A percentile compares a stretch with the other conserved stretches of the same genome.
These are phyloP conservation scores for Suillus clintonianus DNA, from an alignment of 768 basidiomycete species.

Conservation along the genomic window DNA sequence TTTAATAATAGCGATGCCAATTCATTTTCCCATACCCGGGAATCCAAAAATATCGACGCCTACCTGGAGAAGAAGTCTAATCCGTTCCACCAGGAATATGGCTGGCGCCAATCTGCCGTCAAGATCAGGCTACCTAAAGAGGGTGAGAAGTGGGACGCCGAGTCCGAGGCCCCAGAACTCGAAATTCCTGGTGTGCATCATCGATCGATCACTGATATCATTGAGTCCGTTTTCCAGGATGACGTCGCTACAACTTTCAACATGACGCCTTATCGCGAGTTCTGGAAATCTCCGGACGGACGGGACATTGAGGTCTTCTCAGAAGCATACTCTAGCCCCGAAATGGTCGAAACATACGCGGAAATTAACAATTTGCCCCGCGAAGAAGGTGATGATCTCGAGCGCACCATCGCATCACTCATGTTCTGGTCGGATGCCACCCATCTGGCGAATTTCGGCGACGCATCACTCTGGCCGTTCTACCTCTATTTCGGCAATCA, in stretches of 20 bases:
- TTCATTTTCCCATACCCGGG: conserved; percentile 14
- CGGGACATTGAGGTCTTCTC: neutral
- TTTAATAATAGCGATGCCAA: conserved; percentile 22
- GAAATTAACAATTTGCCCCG: conserved; percentile 6
- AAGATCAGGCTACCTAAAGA: conserved; percentile 9
- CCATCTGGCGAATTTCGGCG: too few relatives aligned
- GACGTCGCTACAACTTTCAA: neutral
- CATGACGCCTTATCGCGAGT: neutral
- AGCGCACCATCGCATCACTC: conserved; percentile 11
- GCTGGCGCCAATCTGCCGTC: conserved; percentile 25
- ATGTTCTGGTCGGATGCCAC: too few relatives aligned
- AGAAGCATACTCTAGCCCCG: conserved; percentile 3
- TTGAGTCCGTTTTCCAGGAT: neutral
- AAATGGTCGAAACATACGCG: neutral
- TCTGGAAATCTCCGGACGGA: neutral
- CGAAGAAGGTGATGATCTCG: conserved; percentile 4
- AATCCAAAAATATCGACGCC: neutral
- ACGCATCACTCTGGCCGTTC: too few relatives aligned
- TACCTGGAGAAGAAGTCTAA: conserved; percentile 7
- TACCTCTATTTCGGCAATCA: too few relatives aligned
- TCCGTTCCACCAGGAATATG: conserved; percentile 10
- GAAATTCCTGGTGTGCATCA: neutral
- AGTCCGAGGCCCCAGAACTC: conserved; percentile 1
- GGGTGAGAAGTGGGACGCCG: neutral
- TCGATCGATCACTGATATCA: conserved; percentile 2